Conservation (phyloP, 108 stramenopile genomes). For the Discostella pseudostelligera region DNA sequence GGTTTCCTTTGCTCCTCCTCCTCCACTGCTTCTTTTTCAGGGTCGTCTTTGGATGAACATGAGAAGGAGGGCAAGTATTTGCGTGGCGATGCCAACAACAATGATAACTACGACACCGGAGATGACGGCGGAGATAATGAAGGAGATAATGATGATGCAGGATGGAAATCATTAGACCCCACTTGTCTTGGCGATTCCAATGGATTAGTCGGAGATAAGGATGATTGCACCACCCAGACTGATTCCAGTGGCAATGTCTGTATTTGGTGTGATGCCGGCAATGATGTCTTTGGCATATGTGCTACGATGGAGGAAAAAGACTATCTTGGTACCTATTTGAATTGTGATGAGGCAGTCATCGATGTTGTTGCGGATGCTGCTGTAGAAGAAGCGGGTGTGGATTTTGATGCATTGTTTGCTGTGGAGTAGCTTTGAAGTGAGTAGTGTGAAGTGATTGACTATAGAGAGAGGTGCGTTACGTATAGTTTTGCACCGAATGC, state of each 20-base stretch:
- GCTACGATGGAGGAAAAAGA: constrained; percentile 21
- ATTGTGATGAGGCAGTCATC: constrained; percentile 9
- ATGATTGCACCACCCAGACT: constrained; percentile 12
- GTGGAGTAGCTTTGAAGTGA: too few species aligned
- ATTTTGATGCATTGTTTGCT: background rate
- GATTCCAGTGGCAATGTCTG: constrained; percentile 33
- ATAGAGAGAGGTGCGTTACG: too few species aligned
- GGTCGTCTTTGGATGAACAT: too few species aligned
- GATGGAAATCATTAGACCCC: constrained; percentile 32
- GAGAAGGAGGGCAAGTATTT: background rate
- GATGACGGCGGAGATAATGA: background rate
- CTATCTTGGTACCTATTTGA: constrained; percentile 17
- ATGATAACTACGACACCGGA: background rate
- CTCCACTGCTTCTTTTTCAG: background rate
- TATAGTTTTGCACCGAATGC: too few species aligned
- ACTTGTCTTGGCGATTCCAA: constrained; percentile 32
- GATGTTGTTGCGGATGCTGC: constrained; percentile 4
- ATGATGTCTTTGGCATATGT: constrained; percentile 38
- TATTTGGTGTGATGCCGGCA: constrained; percentile 43
- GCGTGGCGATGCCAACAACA: background rate
- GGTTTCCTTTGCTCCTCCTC: constrained; percentile 20
- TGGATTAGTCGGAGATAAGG: constrained; percentile 11
- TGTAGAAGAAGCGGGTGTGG: background rate
- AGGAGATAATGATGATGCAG: background rate
- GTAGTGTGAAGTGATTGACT: too few species aligned